Conservation (phyloP, 257 asterid genomes). For the Cinchona pubescens region DNA sequence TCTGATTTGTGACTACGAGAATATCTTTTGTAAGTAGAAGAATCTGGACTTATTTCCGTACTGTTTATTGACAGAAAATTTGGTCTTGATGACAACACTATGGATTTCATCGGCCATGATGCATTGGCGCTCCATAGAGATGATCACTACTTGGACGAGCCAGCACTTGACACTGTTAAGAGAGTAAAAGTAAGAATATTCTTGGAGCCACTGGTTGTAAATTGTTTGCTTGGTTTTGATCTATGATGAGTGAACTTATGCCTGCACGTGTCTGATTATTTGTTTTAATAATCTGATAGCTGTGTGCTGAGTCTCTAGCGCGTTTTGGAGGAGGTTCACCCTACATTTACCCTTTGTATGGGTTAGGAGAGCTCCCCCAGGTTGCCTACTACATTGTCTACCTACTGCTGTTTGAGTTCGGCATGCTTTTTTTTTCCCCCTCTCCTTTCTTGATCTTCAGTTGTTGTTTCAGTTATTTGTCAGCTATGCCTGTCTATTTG, state of each 20-base stretch:
- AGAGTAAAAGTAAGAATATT: slow-evolving; percentile 68
- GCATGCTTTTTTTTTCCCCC: too few species aligned
- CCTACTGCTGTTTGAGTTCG: slow-evolving; percentile 1
- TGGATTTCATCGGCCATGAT: slow-evolving; percentile 80
- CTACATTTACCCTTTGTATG: slow-evolving; percentile 90
- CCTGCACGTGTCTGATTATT: slow-evolving; percentile 7
- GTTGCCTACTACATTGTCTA: slow-evolving; percentile 31
- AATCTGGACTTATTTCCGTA: background rate
- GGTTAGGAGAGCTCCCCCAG: slow-evolving; percentile 99
- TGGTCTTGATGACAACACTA: slow-evolving; percentile 91
- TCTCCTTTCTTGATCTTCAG: background rate
- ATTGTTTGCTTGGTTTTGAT: background rate
- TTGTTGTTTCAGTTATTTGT: background rate
- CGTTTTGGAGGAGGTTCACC: slow-evolving; percentile 99
- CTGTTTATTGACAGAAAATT: slow-evolving; percentile 54
- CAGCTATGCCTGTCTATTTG: slow-evolving; percentile 2
- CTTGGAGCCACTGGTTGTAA: background rate
- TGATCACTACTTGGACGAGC: slow-evolving; percentile 78
- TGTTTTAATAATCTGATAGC: slow-evolving; percentile 44
- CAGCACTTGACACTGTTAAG: slow-evolving; percentile 83
- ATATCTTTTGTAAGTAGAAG: background rate
- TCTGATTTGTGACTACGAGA: background rate
- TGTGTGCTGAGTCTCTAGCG: slow-evolving; percentile 80
- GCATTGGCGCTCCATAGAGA: slow-evolving; percentile 90
- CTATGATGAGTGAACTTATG: background rate